Conservation (phyloP, 2,329 filamentous ascomycete genomes). For the Pseudonectria buxi region DNA sequence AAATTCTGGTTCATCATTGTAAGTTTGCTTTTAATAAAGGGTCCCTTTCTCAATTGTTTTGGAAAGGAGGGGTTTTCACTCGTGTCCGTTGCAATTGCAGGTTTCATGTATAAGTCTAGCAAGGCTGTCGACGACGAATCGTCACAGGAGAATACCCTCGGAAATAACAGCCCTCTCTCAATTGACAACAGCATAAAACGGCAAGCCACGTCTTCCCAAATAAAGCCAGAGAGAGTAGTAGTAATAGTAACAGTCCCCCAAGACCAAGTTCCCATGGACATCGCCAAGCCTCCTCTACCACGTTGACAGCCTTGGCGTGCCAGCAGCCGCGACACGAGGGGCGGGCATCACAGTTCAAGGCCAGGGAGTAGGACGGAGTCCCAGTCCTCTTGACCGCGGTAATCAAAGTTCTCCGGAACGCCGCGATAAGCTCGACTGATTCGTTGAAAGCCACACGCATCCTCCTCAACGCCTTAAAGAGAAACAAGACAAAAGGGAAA, state of each 20-base stretch:
- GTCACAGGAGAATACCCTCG: slow-evolving; percentile 1
- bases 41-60: slow-evolving; percentile 3
- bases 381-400: too few species aligned
- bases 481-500: slow-evolving; percentile 4
- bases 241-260: neutral
- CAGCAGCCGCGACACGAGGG: too few species aligned
- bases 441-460: slow-evolving; percentile 11
- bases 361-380: neutral
- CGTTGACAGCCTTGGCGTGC: neutral
- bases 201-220: slow-evolving; percentile 4
- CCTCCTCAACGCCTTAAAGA: slow-evolving; percentile 17
- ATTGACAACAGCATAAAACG: neutral
- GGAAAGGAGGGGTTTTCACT: slow-evolving; percentile 5
- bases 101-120: slow-evolving; percentile 1
- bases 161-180: neutral
- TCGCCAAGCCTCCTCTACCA: neutral
- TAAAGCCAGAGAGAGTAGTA: neutral
- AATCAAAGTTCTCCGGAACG: slow-evolving; percentile 14
- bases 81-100: slow-evolving; percentile 2
- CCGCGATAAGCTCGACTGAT: slow-evolving; percentile 14
- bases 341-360: slow-evolving; percentile 1
- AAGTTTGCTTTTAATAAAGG: slow-evolving; percentile 12
- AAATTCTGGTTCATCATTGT: slow-evolving; percentile 7
- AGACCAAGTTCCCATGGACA: neutral
- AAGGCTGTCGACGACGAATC: neutral